Evolutionary conservation across 345 rosid species (phyloP).

Genomic region (Camelina laxa): DNA sequence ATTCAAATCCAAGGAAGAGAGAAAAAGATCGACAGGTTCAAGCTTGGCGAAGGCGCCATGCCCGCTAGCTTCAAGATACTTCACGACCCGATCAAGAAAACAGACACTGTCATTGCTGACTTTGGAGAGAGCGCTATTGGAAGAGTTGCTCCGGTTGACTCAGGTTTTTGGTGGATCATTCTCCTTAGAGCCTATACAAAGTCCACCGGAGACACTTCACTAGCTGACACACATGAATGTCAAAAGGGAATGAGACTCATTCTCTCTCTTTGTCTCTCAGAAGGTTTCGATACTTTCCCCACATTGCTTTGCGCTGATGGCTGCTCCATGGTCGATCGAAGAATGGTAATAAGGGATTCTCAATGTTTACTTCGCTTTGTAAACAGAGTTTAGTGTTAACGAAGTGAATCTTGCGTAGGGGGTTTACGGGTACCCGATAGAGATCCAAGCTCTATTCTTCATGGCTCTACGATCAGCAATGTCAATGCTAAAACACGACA

Average conservation of each 20-base stretch:
- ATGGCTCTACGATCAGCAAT: slow-evolving; percentile 67
- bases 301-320: slow-evolving; percentile 88
- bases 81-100: slow-evolving; percentile 63
- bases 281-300: slow-evolving; percentile 86
- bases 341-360: slow-evolving; percentile 61
- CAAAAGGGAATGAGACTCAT: slow-evolving; percentile 86
- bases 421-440: slow-evolving; percentile 68
- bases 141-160: slow-evolving; percentile 91
- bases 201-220: slow-evolving; percentile 70
- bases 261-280: slow-evolving; percentile 69
- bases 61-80: slow-evolving; percentile 90
- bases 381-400: background rate
- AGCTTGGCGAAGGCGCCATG: slow-evolving; percentile 90
- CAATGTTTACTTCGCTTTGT: no score
- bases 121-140: slow-evolving; percentile 93
- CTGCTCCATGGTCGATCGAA: slow-evolving; percentile 83
- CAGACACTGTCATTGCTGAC: slow-evolving; percentile 68
- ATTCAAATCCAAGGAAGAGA: slow-evolving; percentile 76
- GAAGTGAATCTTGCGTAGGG: slow-evolving; percentile 43
- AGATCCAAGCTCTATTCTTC: slow-evolving; percentile 70
- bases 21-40: slow-evolving; percentile 76
- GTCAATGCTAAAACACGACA: slow-evolving; percentile 57
- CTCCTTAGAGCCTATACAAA: slow-evolving; percentile 82
- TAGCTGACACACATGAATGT: slow-evolving; percentile 77
- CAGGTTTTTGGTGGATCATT: slow-evolving; percentile 94